These are phyloP conservation scores for Begonia loranthoides DNA, from an alignment of 306 rosid species.

Conservation along the genomic window DNA sequence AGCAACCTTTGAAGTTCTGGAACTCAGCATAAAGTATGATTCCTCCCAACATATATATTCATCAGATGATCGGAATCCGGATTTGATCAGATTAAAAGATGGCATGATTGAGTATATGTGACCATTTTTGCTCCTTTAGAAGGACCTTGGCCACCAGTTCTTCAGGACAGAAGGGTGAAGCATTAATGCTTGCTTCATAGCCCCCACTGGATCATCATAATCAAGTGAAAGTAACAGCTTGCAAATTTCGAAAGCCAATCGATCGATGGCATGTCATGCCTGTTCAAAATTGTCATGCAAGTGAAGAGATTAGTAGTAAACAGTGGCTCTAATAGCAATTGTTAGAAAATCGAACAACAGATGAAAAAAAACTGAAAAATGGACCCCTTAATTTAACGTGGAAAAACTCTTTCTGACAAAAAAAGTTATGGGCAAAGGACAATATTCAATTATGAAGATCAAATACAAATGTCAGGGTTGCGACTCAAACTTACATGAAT, in stretches of 20 bases:
- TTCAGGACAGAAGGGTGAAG: slow-evolving; percentile 79
- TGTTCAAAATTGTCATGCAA: slow-evolving; percentile 78
- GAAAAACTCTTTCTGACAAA: slow-evolving; percentile 89
- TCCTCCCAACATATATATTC: slow-evolving; percentile 70
- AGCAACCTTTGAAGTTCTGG: slow-evolving; percentile 74
- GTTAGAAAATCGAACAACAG: slow-evolving; percentile 54
- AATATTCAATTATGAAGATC: slow-evolving; percentile 77
- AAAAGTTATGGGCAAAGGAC: slow-evolving; percentile 64
- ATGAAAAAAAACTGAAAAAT: slow-evolving; percentile 74
- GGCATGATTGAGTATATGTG: slow-evolving; percentile 39
- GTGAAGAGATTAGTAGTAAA: slow-evolving; percentile 60
- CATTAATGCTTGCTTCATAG: slow-evolving; percentile 93
- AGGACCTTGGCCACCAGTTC: slow-evolving; percentile 80
- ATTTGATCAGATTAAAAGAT: slow-evolving; percentile 58
- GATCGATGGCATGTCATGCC: slow-evolving; percentile 97
- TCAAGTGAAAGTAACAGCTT: slow-evolving; percentile 81
- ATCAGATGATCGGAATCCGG: slow-evolving; percentile 61
- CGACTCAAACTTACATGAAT: too few species aligned
- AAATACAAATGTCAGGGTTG: slow-evolving; percentile 81
- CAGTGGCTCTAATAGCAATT: slow-evolving; percentile 62
- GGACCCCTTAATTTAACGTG: slow-evolving; percentile 73
- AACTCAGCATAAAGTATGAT: slow-evolving; percentile 79
- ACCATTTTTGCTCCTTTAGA: slow-evolving; percentile 70
- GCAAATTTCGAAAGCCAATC: slow-evolving; percentile 91
- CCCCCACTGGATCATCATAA: slow-evolving; percentile 92